Evolutionary conservation across 208 protist species (phyloP).

Genomic region (Entamoeba dispar): DNA sequence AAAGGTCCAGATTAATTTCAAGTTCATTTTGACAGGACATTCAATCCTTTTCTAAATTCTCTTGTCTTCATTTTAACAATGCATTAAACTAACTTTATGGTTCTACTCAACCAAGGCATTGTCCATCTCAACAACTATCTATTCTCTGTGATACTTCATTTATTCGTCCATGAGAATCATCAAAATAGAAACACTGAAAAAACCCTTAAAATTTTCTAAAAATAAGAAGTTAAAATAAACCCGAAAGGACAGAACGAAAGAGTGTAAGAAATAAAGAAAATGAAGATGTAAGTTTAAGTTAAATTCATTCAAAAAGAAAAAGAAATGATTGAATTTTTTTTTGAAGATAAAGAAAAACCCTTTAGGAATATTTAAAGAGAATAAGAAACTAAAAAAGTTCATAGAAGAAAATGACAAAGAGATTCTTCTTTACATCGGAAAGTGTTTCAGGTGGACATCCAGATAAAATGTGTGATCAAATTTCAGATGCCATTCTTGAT

Average conservation of each 20-base stretch:
- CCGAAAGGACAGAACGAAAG: not conserved
- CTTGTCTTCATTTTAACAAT: too few species aligned
- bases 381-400: too few species aligned
- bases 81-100: too few species aligned
- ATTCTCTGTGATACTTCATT: too few species aligned
- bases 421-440: conserved; percentile 79
- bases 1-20: too few species aligned
- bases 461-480: conserved; percentile 97
- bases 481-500: conserved; percentile 95
- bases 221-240: not conserved
- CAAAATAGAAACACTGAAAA: too few species aligned
- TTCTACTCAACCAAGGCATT: too few species aligned
- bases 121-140: too few species aligned
- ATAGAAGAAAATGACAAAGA: conserved; percentile 38
- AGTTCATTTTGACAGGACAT: too few species aligned
- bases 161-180: too few species aligned
- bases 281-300: not conserved
- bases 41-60: too few species aligned
- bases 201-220: not conserved
- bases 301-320: not conserved
- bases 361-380: too few species aligned
- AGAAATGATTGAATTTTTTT: not conserved
- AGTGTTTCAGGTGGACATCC: conserved; percentile 94
- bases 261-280: not conserved
- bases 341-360: not conserved